phyloP scores from a whole-genome alignment of 768 basidiomycete genomes.

The Sarcodon sp. region DNA sequence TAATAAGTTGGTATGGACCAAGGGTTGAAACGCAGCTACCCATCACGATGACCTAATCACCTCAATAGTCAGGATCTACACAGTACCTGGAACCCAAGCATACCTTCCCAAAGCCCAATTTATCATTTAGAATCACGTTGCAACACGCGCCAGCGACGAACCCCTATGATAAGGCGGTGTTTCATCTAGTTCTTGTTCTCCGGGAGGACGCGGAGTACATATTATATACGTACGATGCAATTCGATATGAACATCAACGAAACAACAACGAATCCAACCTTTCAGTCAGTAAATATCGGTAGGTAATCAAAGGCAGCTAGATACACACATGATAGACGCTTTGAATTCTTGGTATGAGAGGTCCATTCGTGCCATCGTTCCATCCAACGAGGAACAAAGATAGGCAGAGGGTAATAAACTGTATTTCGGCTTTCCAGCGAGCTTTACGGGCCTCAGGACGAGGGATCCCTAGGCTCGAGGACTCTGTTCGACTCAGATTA shows the following conservation, averaged over 20 bases:
- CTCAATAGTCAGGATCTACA: no score
- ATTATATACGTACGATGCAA: conserved; percentile 21
- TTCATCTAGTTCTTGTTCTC: no score
- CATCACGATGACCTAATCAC: conserved; percentile 23
- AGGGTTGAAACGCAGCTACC: conserved; percentile 11
- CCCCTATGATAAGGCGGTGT: conserved; percentile 17
- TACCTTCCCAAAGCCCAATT: conserved; percentile 36
- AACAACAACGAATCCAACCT: conserved; percentile 40
- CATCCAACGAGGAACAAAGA: conserved; percentile 55
- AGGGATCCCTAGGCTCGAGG: background rate
- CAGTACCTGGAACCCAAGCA: background rate
- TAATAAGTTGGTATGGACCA: background rate
- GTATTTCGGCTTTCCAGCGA: conserved; percentile 16
- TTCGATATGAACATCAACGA: conserved; percentile 48
- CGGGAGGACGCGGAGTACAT: background rate
- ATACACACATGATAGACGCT: conserved; percentile 30
- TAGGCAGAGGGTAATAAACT: conserved; percentile 43
- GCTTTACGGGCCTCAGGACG: background rate
- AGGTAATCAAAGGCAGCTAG: background rate
- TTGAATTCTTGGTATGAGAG: conserved; percentile 63
- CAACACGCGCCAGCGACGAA: conserved; percentile 31
- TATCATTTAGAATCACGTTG: conserved; percentile 34
- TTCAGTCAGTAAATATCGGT: background rate
- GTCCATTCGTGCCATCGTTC: conserved; percentile 69
- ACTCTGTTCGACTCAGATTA: conserved; percentile 1